These are phyloP conservation scores for Spiromastix sp. DNA, from an alignment of 2,329 filamentous ascomycete species.

Conservation along the genomic window DNA sequence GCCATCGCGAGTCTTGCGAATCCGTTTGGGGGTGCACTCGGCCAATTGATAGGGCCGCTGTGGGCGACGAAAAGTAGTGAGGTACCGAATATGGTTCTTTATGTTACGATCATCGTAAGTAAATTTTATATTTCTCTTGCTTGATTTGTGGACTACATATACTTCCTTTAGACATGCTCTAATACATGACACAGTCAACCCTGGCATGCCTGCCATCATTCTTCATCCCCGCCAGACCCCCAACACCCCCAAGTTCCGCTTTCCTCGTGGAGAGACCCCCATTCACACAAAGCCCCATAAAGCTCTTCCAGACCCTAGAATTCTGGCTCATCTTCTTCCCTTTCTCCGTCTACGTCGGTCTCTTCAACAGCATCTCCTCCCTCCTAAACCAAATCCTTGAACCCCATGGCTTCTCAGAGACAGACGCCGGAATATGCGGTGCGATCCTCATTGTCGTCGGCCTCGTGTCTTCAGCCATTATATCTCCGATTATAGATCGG, in stretches of 20 bases:
- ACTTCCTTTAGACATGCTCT: too few relatives aligned
- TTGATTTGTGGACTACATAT: too few relatives aligned
- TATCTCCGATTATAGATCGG: slow-evolving; percentile 72
- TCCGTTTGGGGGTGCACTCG: slow-evolving; percentile 78
- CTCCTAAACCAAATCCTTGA: slow-evolving; percentile 82
- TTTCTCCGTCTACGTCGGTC: slow-evolving; percentile 76
- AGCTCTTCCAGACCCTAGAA: slow-evolving; percentile 51
- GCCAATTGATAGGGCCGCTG: slow-evolving; percentile 74
- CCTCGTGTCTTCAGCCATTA: slow-evolving; percentile 63
- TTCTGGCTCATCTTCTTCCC: slow-evolving; percentile 73
- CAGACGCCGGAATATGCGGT: slow-evolving; percentile 79
- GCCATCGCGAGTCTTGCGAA: slow-evolving; percentile 79
- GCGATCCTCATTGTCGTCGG: slow-evolving; percentile 84
- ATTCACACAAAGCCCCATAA: slow-evolving; percentile 43
- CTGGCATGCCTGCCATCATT: slow-evolving; percentile 63
- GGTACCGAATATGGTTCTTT: slow-evolving; percentile 74
- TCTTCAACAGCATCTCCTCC: slow-evolving; percentile 87
- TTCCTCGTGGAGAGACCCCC: slow-evolving; percentile 46
- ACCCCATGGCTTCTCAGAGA: slow-evolving; percentile 75
- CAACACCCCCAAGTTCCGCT: slow-evolving; percentile 64
- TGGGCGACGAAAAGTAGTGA: slow-evolving; percentile 55
- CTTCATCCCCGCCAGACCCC: slow-evolving; percentile 67
- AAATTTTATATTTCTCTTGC: too few relatives aligned
- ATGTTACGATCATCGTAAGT: slow-evolving; percentile 68
- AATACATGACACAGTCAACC: slow-evolving; percentile 51